Conservation (phyloP, 768 basidiomycete genomes). For the Bullera alba region DNA sequence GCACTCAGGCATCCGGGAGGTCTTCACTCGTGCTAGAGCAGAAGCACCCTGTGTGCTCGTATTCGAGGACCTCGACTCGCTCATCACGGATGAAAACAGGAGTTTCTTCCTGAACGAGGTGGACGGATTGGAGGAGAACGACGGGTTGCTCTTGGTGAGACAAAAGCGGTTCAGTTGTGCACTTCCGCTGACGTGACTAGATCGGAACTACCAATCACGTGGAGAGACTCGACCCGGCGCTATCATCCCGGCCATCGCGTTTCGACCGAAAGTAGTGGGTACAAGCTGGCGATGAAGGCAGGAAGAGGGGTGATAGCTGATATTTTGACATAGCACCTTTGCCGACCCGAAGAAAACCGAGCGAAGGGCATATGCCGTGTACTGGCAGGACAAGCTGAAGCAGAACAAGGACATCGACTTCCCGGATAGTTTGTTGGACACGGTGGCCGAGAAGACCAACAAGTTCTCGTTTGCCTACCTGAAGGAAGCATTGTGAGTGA, state of each 20-base stretch:
- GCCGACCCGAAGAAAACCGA: slow-evolving; percentile 62
- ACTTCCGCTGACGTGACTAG: slow-evolving; percentile 1
- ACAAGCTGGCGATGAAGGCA: too few species aligned
- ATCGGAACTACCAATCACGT: slow-evolving; percentile 65
- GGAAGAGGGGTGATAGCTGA: too few species aligned
- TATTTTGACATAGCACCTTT: slow-evolving; percentile 53
- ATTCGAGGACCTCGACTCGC: slow-evolving; percentile 66
- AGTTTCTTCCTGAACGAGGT: slow-evolving; percentile 80
- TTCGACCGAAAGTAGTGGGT: slow-evolving; percentile 81
- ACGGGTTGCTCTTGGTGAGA: slow-evolving; percentile 65
- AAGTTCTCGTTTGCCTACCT: slow-evolving; percentile 79
- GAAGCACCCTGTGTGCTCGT: slow-evolving; percentile 49
- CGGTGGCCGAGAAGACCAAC: slow-evolving; percentile 57
- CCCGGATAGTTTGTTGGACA: slow-evolving; percentile 59
- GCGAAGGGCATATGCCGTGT: slow-evolving; percentile 61
- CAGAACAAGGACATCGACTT: slow-evolving; percentile 60
- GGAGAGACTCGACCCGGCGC: slow-evolving; percentile 66
- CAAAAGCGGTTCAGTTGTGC: not conserved
- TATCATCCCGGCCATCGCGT: slow-evolving; percentile 70
- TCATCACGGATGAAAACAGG: slow-evolving; percentile 69
- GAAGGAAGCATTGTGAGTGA: slow-evolving; percentile 75
- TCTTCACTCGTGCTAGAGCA: slow-evolving; percentile 66
- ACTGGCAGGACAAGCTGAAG: slow-evolving; percentile 73
- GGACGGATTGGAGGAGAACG: slow-evolving; percentile 71
- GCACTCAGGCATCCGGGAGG: slow-evolving; percentile 52